Evolutionary conservation across 129 eudicot species (phyloP), one percentile per base, ranked within the genome.

Genomic region (Centrapalus pauciflorus): DNA sequence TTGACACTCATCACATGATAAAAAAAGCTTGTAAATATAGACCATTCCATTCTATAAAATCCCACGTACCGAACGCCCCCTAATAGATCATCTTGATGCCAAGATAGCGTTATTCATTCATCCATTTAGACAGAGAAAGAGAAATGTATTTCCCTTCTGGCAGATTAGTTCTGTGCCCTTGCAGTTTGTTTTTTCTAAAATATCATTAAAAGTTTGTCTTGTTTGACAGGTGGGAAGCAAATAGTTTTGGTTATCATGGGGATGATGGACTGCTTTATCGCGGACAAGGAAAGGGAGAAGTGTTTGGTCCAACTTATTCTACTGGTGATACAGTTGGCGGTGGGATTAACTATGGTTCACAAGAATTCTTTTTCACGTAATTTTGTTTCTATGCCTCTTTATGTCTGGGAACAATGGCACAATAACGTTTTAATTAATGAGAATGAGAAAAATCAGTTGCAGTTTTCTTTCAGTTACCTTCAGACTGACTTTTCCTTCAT

Each of bases 231-330:
- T 93, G 95, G 98, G 98, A 93, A 55, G 82, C 92, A 77, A 93
- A 93, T 81, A 93, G 96, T 82, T 93, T 64, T 23, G 98, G 98
- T 9, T 93, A 93, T 78, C 98, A 88, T 68, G 98, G 96, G 75
- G 98, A 88, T 74, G 95, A 93, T 74, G 98, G 98, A 24, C 64
- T 75, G 24, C 96, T 93, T 76, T 93, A 88, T 72, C 96, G 76
- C 66, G 95, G 96, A 57, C 95, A 79, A 33, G 96, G 89, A 37
- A 85, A 82, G 70, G 95, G 95, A 73, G 95, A 92, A 51, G 23
- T 75, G 10, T 88, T 85, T 76, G 96, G 96, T 46, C 90, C 91
- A 69, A 77, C 83, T 19, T 85, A 13, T 76, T 56, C 96, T 25
- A 78, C 86, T 19, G 86, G 90, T 73, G 95, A 88, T 74, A 80